Base-by-base conservation (phyloP, 441 rosid species). In the Adansonia rubrostipa region DNA sequence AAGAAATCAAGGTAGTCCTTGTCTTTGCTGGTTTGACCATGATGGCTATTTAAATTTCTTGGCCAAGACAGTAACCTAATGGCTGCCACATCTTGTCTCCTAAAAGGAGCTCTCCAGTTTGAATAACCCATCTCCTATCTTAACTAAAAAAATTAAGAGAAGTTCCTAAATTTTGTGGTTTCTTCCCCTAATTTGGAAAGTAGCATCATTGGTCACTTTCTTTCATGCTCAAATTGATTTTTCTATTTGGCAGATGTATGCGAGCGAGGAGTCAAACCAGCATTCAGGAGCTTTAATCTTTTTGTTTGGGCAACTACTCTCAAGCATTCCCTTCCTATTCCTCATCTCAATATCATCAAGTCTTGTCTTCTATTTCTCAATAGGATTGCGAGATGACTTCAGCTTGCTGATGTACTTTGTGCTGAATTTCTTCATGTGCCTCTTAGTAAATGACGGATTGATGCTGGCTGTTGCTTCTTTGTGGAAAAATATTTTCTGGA, bases 351-450 rank as follows among this genome's bases (percentile, higher is more conserved):
- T 97, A 73, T 97, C 99, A 40, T 95, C 99, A 36, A 94, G 99
- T 77, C 99, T 95, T 1, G 93, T 93, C 62, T 92, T 97, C 92
- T 97, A 97, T 84, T 97, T 97, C 91, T 93, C 95, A 75, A 69
- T 90, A 1, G 99, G 99, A 54, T 86, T 97, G 71, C 89, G 83
- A 84, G 94, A 95, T 50, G 97, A 92, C 61, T 97, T 97, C 87
- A 92, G 99, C 88, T 84, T 95, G 89, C 87, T 97, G 84, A 95
- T 97, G 99, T 97, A 97, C 89, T 95, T 97, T 74, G 98, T 97
- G 76, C 92, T 97, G 82, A 97, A 97, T 84, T 90, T 97, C 89
- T 97, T 97, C 85, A 83, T 85, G 84, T 93, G 97, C 87, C 92
- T 97, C 71, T 60, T 97, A 54, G 98, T 90, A 71, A 97, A 95